Percentiles rank a stretch among this genome's conserved stretches.
These are phyloP conservation scores for Lepiota venenata DNA, from an alignment of 768 basidiomycete genomes.

Conservation along the genomic window DNA sequence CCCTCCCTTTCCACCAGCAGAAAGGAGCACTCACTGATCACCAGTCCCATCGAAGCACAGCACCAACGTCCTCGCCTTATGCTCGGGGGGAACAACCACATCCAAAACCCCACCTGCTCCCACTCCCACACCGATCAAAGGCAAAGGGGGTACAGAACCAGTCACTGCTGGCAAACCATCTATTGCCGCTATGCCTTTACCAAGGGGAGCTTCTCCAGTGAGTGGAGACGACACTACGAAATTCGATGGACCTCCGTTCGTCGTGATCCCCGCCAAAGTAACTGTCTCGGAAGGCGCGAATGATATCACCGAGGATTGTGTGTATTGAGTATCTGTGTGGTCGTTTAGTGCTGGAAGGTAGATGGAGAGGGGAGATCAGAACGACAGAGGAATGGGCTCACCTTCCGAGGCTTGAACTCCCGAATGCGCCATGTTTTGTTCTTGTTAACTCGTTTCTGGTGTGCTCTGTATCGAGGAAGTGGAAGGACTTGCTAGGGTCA, in stretches of 20 bases:
- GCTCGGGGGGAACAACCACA: conserved; percentile 12
- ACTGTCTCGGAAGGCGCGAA: background rate
- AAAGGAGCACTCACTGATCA: conserved; percentile 34
- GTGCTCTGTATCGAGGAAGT: no score
- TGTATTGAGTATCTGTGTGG: background rate
- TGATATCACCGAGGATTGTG: background rate
- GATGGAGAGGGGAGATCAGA: no score
- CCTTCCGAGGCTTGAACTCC: no score
- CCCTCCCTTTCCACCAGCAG: background rate
- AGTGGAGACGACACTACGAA: no score
- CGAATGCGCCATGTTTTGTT: no score
- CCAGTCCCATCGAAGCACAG: conserved; percentile 59
- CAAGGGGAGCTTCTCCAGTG: no score
- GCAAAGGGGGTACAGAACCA: background rate
- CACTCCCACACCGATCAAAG: background rate
- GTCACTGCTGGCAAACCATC: background rate
- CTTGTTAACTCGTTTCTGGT: no score
- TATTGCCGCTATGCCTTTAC: background rate
- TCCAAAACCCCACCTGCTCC: background rate
- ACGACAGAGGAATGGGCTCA: no score
- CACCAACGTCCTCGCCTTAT: conserved; percentile 33
- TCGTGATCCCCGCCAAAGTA: background rate
- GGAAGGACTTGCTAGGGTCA: no score
- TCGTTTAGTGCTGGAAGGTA: no score
- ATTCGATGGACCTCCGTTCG: no score